A percentile compares a stretch with the other conserved stretches of the same genome.
Evolutionary conservation across 2,329 filamentous ascomycete species (phyloP).

Genomic region (Rosellinia necatrix): DNA sequence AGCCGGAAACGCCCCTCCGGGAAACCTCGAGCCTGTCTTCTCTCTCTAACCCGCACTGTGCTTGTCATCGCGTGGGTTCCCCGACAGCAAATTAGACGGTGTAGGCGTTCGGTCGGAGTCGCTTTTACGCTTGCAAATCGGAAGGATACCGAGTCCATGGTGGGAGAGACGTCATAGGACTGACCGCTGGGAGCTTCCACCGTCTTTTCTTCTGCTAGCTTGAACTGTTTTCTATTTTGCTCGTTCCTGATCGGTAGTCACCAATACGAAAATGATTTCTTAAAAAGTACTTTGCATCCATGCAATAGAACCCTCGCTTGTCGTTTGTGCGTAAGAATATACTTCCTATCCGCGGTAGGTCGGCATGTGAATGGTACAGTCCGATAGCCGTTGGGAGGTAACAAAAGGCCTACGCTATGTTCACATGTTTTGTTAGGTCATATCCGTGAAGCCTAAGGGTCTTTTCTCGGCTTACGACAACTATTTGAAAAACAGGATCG

Average conservation of each 20-base stretch:
- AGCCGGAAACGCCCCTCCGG: background rate
- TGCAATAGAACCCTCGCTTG: too few relatives aligned
- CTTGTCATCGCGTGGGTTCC: conserved; percentile 39
- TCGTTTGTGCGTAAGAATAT: background rate
- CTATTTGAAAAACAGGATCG: background rate
- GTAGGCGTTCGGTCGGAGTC: conserved; percentile 17
- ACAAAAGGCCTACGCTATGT: too few relatives aligned
- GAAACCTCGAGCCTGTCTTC: conserved; percentile 61
- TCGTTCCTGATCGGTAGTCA: conserved; percentile 13
- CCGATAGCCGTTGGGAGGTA: background rate
- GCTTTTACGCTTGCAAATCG: conserved; percentile 21
- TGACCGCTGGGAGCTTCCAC: conserved; percentile 13
- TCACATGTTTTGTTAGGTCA: too few relatives aligned
- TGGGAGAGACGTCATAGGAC: conserved; percentile 66
- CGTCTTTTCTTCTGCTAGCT: background rate
- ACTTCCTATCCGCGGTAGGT: background rate
- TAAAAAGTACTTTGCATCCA: too few relatives aligned
- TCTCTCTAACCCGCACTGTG: conserved; percentile 48
- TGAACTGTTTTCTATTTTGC: conserved; percentile 7
- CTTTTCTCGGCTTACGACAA: background rate
- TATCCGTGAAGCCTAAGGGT: too few relatives aligned
- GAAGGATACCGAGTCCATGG: conserved; percentile 47
- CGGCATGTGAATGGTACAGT: background rate
- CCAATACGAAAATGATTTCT: conserved; percentile 22
- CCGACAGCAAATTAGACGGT: conserved; percentile 52